Evolutionary conservation across 192 early-diverging fungal species (phyloP), one percentile per base, ranked within the genome.

Genomic region (Gamsiella multidivaricata): DNA sequence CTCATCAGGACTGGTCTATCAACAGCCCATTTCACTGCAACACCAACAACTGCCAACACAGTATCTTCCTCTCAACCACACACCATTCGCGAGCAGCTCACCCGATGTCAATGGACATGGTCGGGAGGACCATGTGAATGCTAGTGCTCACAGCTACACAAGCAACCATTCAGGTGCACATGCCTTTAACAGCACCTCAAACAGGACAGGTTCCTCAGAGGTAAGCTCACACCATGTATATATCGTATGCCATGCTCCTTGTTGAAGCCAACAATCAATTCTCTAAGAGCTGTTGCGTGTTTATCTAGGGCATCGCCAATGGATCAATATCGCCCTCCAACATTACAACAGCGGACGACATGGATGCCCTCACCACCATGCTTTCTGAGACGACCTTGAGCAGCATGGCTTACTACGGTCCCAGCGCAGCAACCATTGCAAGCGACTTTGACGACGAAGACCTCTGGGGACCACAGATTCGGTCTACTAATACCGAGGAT

Each of bases 381-480:
- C 42, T 70, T 3, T 41, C 59, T 18, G 69, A 70, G 43, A 61
- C 69, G 6, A 70, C 69, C 4, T 39, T 70, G 25, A 70, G 41
- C 45, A 70, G 46, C 25, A 55, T 70, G 31, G 58, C 59, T 7
- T 70, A 70, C n/a, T 62, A 54, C 53, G 69, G 68, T 10, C 58
- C 68, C 7, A 70, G 52, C 26, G 68, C 68, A 1, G 68, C 68
- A 36, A 70, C 59, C 47, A 59, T 62, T 32, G 26, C 60, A 1
- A 46, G 26, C n/a, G 53, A 61, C 10, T 62, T 62, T 18, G 31
- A 70, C 20, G 69, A 70, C n/a, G 69, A 70, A 0, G 69, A 70
- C 31, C 56, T 70, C 23, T 70, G 69, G 69, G 69, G 59, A 18
- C 59, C 69, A 23, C 69, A 70, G 17, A 43, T 70, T 39, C 49